Evolutionary conservation across 345 rosid genomes (phyloP).

Genomic region (Linum trigynum): DNA sequence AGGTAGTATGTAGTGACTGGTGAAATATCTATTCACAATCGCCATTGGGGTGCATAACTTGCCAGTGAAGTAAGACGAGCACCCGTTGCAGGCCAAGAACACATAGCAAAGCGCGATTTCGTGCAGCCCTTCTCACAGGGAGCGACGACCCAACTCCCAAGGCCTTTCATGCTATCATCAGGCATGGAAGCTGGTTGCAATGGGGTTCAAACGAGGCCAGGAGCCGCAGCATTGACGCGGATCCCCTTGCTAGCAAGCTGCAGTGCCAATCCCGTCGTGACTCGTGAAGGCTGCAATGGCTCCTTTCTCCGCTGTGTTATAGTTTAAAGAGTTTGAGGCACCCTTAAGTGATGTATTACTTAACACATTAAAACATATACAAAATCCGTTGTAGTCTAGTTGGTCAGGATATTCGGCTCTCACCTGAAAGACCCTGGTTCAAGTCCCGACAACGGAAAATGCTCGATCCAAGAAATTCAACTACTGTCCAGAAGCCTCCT

Average conservation of each 20-base stretch:
- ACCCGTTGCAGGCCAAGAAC: neutral
- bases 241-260: slow-evolving; percentile 4
- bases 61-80: neutral
- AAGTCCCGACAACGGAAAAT: slow-evolving; percentile 67
- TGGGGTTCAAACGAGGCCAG: slow-evolving; percentile 19
- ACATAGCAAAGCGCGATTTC: slow-evolving; percentile 2
- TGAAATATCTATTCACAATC: no score
- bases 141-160: neutral
- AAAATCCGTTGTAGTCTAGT: slow-evolving; percentile 63
- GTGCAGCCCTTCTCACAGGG: slow-evolving; percentile 1
- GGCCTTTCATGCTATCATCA: neutral
- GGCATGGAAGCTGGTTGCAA: slow-evolving; percentile 10
- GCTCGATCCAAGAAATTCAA: no score
- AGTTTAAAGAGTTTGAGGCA: no score
- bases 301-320: no score
- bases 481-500: no score
- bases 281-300: no score
- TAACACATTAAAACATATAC: no score
- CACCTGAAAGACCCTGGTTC: slow-evolving; percentile 77
- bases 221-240: slow-evolving; percentile 11
- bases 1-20: neutral
- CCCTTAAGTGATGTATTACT: no score
- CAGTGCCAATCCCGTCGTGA: no score
- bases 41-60: neutral
- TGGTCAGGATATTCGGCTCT: slow-evolving; percentile 69